These are phyloP conservation scores for Fusarium chlamydosporum DNA, from an alignment of 2,329 filamentous ascomycete species.

Conservation along the genomic window DNA sequence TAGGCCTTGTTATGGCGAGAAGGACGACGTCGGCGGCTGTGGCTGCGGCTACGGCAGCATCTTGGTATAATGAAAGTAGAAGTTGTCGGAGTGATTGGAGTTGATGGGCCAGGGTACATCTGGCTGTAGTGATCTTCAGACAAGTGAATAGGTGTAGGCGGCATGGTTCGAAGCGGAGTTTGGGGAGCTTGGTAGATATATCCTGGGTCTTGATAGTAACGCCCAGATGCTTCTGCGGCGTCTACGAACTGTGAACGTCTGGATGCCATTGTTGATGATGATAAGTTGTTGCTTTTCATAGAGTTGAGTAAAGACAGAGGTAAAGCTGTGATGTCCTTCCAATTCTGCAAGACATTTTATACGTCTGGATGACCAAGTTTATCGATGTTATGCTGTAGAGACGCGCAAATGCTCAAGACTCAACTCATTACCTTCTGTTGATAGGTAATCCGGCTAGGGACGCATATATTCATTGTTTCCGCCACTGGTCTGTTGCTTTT, in stretches of 20 bases:
- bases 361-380: conserved; percentile 12
- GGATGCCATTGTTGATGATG: conserved; percentile 22
- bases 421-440: not conserved
- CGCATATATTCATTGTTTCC: conserved; percentile 1
- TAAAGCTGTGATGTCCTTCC: not conserved
- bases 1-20: conserved; percentile 13
- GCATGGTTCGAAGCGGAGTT: conserved; percentile 7
- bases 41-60: conserved; percentile 12
- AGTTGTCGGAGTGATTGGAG: not conserved
- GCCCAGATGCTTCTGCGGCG: conserved; percentile 1
- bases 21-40: conserved; percentile 23
- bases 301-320: conserved; percentile 1
- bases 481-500: not conserved
- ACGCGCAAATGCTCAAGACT: not conserved
- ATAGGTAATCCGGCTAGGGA: not conserved
- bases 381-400: not conserved
- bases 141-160: conserved; percentile 3
- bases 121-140: conserved; percentile 21
- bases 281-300: conserved; percentile 2
- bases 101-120: conserved; percentile 12
- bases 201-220: conserved; percentile 13
- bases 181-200: conserved; percentile 20
- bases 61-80: not conserved
- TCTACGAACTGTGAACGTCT: conserved; percentile 21
- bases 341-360: conserved; percentile 26